Conservation (phyloP, 2,329 filamentous ascomycete species). For the Paracoccidioides lutzii region DNA sequence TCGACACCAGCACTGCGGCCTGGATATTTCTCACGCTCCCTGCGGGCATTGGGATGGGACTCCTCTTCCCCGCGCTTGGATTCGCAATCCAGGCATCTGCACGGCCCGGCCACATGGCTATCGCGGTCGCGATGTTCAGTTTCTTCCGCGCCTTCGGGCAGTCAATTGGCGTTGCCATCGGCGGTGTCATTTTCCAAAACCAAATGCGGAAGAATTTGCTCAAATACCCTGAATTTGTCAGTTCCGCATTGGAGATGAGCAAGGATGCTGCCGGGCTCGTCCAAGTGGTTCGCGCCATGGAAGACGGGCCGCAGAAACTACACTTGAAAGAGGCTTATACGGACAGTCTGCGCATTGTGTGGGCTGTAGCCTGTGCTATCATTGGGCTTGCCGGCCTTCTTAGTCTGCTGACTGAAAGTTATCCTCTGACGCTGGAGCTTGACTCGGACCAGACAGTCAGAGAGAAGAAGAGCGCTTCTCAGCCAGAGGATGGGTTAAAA, state of each 20-base stretch:
- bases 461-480: conserved; percentile 19
- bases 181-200: conserved; percentile 59
- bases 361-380: conserved; percentile 44
- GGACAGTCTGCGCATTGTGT: conserved; percentile 42
- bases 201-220: conserved; percentile 41
- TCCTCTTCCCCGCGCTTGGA: conserved; percentile 52
- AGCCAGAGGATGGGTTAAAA: background rate
- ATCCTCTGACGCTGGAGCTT: conserved; percentile 36
- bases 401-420: conserved; percentile 41
- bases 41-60: conserved; percentile 48
- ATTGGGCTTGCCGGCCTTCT: conserved; percentile 38
- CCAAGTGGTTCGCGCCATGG: conserved; percentile 44
- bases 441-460: conserved; percentile 38
- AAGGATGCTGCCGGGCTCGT: conserved; percentile 48
- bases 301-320: conserved; percentile 27
- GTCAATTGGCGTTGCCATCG: conserved; percentile 51
- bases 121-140: conserved; percentile 51
- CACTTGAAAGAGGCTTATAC: conserved; percentile 42
- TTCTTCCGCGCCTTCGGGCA: conserved; percentile 56
- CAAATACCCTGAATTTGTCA: conserved; percentile 36
- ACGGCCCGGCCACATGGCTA: conserved; percentile 44
- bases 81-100: conserved; percentile 52
- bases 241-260: conserved; percentile 38
- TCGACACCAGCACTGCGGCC: conserved; percentile 36
- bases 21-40: conserved; percentile 52